Base-by-base conservation (phyloP, 2,329 filamentous ascomycete species). In the Alternaria sp. region DNA sequence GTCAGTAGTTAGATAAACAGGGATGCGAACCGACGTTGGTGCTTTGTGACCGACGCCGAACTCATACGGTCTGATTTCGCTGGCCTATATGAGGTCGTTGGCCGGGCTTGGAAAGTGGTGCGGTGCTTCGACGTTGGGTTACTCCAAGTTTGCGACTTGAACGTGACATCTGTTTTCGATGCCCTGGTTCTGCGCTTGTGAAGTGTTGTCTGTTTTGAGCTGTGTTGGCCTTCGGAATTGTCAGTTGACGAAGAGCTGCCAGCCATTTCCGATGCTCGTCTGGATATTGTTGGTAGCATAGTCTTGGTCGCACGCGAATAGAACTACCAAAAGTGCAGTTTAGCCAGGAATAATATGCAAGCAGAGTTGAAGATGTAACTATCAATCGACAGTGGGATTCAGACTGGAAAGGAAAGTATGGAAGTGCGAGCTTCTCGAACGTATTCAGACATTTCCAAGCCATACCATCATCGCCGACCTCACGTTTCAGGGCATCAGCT, bases 1-100 rank as follows among this genome's bases (percentile, higher is more conserved):
- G 66, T 60, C 44, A 67, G 54, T 17, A 67, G 45, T 2, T 64
- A 64, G 14, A 68, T 61, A n/a, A 67, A 60, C 5, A 68, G 58
- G 1, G 63, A 67, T 7, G 62, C 62, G 4, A 67, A 55, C 9
- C 64, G 49, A 17, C 59, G 61, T 26, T 67, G 62, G 14, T 58
- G 60, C 23, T 63, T 63, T 49, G 56, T 52, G 5, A 52, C 56
- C 41, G 56, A 54, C 39, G 42, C 56, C 37, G 33, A 41, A 44
- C 26, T 58, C 28, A 51, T 9, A 2, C 36, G 29, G 23, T 39
- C 17, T 17, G 51, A 48, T 14, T 56, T 37, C 17, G 42, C 9
- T 17, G 29, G 39, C n/a, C 33, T 51, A 21, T 37, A 48, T 3
- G 48, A 52, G 28, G 23, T 31, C 10, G 21, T 49, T 28, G 44